Conservation (phyloP, 495 filamentous ascomycete species). For the Trichodelitschia bisporula region DNA sequence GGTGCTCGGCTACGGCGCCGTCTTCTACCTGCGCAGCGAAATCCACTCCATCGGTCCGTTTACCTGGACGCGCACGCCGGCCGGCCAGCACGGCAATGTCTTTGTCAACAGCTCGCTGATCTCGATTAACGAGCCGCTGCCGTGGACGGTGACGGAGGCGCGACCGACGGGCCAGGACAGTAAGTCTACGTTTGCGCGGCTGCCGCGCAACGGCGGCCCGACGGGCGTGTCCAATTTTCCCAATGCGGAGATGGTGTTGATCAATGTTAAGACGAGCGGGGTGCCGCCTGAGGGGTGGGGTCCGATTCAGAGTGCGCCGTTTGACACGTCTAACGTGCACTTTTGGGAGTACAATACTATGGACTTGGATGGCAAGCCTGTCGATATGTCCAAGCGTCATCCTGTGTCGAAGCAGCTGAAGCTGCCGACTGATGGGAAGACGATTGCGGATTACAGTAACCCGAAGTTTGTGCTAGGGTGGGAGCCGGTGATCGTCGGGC, state of each 20-base stretch:
- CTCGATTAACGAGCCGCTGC: neutral
- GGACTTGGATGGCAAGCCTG: constrained; percentile 1
- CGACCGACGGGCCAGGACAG: neutral
- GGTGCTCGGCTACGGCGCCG: constrained; percentile 3
- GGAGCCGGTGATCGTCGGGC: too few species aligned
- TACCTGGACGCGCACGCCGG: neutral
- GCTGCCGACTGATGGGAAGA: constrained; percentile 1
- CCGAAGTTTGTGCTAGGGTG: constrained; percentile 1
- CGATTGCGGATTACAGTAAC: constrained; percentile 1
- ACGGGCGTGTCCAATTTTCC: neutral
- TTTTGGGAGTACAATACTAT: constrained; percentile 2
- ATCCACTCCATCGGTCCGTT: constrained; percentile 1
- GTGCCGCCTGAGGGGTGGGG: constrained; percentile 1
- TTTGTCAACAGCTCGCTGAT: constrained; percentile 1
- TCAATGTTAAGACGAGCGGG: constrained; percentile 1
- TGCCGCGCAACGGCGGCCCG: neutral
- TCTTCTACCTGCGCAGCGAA: constrained; percentile 2
- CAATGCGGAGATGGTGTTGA: constrained; percentile 2
- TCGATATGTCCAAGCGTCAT: neutral
- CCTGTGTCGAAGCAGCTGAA: constrained; percentile 1
- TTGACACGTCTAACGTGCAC: constrained; percentile 1
- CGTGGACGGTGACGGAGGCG: neutral
- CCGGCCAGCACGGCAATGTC: constrained; percentile 1
- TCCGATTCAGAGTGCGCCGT: constrained; percentile 1
- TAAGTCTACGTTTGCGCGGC: neutral